Evolutionary conservation across 2,329 filamentous ascomycete genomes (phyloP), one percentile per base, ranked within the genome.

Genomic region (Lecanosticta acicola): DNA sequence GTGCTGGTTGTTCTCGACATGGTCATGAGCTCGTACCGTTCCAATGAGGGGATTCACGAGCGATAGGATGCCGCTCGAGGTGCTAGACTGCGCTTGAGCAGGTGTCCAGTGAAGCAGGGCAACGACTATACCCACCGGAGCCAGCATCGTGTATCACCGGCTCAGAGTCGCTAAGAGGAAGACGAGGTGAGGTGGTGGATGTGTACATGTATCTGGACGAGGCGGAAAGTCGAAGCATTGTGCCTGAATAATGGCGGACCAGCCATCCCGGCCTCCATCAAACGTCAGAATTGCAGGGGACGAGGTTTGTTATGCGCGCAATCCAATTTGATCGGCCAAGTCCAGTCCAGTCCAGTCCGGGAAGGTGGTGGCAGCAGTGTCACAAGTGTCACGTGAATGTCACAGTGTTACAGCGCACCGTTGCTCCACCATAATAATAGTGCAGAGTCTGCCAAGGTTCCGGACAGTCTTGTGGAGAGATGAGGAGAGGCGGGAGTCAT

Each of bases 11-110:
- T 16, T 37, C 16, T 19, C 4, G 32, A 19, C 8, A 19, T 37
- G 18, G 5, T 17, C n/a, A 39, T 17, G 37, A n/a, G 4, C 9
- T 19, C 29, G 40, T 35, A 59, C 57, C 10, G 64, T 70, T 7
- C 71, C 71, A 39, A 73, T 73, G 45, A 74, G 55, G 7, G 68
- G 69, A 46, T 73, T 62, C n/a, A 73, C 53, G 17, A 58, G 52
- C 14, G 45, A 45, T 9, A 61, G 41, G 26, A 59, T 54, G 43
- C 54, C 45, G 36, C 24, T 11, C n/a, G n/a, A n/a, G n/a, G n/a
- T n/a, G n/a, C n/a, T n/a, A n/a, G n/a, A n/a, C 11, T 29, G 24
- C 7, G 5, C 24, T 11, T 5, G 7, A 29, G 24, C 24, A 7
- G 11, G 7, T 29, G 24, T 11, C 11, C 11, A 7, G 24, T 29